phyloP scores from a whole-genome alignment of 2,329 filamentous ascomycete genomes.

The Colletotrichum lupini region DNA sequence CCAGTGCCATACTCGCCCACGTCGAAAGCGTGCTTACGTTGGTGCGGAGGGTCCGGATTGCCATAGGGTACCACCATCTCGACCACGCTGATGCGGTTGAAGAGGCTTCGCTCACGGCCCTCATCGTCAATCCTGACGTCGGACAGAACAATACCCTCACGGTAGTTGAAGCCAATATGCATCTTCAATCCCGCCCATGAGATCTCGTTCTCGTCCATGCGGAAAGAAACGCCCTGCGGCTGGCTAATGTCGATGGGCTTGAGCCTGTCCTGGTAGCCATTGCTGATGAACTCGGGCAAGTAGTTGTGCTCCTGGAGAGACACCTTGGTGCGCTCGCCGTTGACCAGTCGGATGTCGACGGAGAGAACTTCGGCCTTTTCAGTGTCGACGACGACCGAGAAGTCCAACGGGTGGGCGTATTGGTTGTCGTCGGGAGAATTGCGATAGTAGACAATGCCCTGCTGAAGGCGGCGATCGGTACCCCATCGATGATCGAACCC shows the following conservation, averaged over 20 bases:
- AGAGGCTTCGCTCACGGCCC: slow-evolving; percentile 8
- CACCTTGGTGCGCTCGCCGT: slow-evolving; percentile 69
- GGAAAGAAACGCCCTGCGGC: slow-evolving; percentile 74
- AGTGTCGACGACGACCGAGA: slow-evolving; percentile 59
- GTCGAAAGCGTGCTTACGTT: slow-evolving; percentile 18
- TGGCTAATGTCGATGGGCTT: slow-evolving; percentile 81
- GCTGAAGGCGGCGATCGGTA: slow-evolving; percentile 76
- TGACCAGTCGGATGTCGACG: slow-evolving; percentile 56
- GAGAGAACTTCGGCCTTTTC: slow-evolving; percentile 57
- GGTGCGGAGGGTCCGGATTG: slow-evolving; percentile 17
- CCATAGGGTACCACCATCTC: slow-evolving; percentile 19
- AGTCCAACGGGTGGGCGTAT: slow-evolving; percentile 51
- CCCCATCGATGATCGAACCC: slow-evolving; percentile 85
- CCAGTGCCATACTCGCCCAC: slow-evolving; percentile 18
- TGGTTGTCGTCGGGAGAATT: slow-evolving; percentile 73
- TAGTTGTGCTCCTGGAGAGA: slow-evolving; percentile 65
- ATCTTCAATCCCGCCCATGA: slow-evolving; percentile 70
- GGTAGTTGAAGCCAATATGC: slow-evolving; percentile 59
- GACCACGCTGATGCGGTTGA: slow-evolving; percentile 23
- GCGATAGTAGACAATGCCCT: slow-evolving; percentile 85
- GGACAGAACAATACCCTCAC: slow-evolving; percentile 67
- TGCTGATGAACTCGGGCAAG: slow-evolving; percentile 63
- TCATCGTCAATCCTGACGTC: slow-evolving; percentile 55
- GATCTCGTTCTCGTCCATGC: slow-evolving; percentile 55
- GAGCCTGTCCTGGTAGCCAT: slow-evolving; percentile 62